A percentile compares a stretch with the other conserved stretches of the same genome.
phyloP scores from a whole-genome alignment of 139 green algal species.

The Limnomonas spitsbergensis region DNA sequence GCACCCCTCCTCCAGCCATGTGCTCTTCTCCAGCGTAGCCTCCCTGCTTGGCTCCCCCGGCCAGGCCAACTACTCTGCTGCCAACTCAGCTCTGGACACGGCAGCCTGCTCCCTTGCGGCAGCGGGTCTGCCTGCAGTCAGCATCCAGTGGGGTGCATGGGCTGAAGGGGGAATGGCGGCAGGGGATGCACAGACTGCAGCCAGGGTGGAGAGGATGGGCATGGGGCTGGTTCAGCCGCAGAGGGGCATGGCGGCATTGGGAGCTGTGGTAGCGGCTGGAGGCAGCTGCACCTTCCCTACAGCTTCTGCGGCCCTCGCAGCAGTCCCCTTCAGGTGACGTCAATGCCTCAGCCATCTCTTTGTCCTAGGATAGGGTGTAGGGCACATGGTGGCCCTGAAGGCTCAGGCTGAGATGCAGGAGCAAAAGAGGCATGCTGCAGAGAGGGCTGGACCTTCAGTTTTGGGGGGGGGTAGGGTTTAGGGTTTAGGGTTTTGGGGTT shows the following conservation, averaged over 20 bases:
- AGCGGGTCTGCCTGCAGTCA: constrained; percentile 29
- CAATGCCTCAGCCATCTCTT: neutral
- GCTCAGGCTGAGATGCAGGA: no score
- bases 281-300: neutral
- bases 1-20: constrained; percentile 26
- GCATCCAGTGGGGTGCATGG: constrained; percentile 82
- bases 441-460: no score
- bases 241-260: constrained; percentile 55
- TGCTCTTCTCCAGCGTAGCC: constrained; percentile 72
- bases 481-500: no score
- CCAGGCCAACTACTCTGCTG: constrained; percentile 76
- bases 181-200: constrained; percentile 38
- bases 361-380: no score
- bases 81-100: constrained; percentile 69
- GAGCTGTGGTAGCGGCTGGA: constrained; percentile 11
- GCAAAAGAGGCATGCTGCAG: no score
- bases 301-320: constrained; percentile 8
- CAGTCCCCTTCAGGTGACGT: constrained; percentile 44
- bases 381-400: no score
- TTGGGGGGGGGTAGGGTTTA: no score
- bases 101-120: neutral
- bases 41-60: constrained; percentile 69
- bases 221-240: constrained; percentile 58
- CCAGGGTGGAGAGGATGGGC: constrained; percentile 60
- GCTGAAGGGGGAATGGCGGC: constrained; percentile 66